Percentiles rank a stretch among this genome's conserved stretches.
phyloP scores from a whole-genome alignment of 2,329 filamentous ascomycete species.

The Aurifilum marmelostoma region DNA sequence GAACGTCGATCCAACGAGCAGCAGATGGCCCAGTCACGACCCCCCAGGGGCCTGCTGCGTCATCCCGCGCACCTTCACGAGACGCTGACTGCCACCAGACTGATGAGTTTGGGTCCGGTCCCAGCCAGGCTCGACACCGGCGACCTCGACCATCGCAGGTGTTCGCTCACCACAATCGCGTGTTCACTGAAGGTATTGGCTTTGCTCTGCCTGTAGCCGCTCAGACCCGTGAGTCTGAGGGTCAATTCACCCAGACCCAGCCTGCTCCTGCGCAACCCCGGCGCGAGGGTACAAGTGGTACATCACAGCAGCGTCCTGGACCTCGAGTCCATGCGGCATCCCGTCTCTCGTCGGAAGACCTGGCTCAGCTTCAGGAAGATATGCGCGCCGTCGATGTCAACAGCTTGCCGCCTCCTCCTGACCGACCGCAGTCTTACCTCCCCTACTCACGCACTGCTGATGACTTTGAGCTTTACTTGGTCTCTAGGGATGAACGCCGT shows the following conservation, averaged over 20 bases:
- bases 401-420: neutral
- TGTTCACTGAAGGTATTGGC: neutral
- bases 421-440: neutral
- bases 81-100: neutral
- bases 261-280: neutral
- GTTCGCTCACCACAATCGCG: neutral
- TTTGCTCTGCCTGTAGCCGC: neutral
- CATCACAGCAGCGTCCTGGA: neutral
- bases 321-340: neutral
- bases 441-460: neutral
- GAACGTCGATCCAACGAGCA: neutral
- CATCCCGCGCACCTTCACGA: neutral
- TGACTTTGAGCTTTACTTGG: neutral
- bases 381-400: neutral
- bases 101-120: neutral
- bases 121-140: neutral
- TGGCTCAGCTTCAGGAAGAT: neutral
- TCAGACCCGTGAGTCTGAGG: neutral
- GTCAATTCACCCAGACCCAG: neutral
- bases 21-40: neutral
- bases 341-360: neutral
- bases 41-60: neutral
- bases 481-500: neutral
- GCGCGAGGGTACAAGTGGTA: neutral
- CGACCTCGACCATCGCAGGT: neutral